These are phyloP conservation scores for Hypomyces perniciosus DNA, from an alignment of 2,329 filamentous ascomycete genomes.

Conservation along the genomic window DNA sequence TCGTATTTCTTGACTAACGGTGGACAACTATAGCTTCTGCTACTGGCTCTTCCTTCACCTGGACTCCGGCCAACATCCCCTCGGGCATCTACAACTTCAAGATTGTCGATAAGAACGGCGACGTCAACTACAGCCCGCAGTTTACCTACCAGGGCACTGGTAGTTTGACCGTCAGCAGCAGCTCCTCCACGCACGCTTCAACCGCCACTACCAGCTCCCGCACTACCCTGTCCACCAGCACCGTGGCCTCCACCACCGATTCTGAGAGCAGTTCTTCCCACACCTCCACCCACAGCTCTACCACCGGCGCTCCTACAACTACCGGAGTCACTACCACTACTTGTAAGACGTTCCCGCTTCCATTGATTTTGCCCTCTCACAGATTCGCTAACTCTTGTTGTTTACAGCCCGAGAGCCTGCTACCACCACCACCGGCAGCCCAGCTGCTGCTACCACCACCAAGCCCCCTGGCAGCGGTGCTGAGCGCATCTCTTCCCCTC, in stretches of 20 bases:
- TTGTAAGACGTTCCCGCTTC: neutral
- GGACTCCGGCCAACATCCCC: conserved; percentile 23
- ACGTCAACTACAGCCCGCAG: conserved; percentile 28
- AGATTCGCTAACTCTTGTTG: conserved; percentile 3
- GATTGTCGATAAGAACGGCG: conserved; percentile 24
- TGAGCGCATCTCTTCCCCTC: conserved; percentile 24
- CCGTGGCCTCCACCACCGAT: conserved; percentile 6
- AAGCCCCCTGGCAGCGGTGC: conserved; percentile 26
- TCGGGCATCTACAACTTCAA: conserved; percentile 30
- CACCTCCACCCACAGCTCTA: conserved; percentile 17
- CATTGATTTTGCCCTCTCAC: conserved; percentile 1
- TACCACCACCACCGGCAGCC: conserved; percentile 14
- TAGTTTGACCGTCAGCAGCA: neutral
- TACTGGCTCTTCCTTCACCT: conserved; percentile 21
- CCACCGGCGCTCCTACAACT: conserved; percentile 13
- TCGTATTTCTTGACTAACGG: neutral
- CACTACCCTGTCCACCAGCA: conserved; percentile 4
- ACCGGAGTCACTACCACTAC: conserved; percentile 14
- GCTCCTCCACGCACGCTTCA: conserved; percentile 7
- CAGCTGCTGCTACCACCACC: conserved; percentile 16
- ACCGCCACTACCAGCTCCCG: conserved; percentile 7
- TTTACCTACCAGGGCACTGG: conserved; percentile 18
- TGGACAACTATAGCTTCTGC: conserved; percentile 14
- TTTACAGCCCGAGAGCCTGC: conserved; percentile 5
- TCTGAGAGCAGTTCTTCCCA: conserved; percentile 5